Conservation (phyloP, 257 asterid species). For the Nyctanthes arbortristis region DNA sequence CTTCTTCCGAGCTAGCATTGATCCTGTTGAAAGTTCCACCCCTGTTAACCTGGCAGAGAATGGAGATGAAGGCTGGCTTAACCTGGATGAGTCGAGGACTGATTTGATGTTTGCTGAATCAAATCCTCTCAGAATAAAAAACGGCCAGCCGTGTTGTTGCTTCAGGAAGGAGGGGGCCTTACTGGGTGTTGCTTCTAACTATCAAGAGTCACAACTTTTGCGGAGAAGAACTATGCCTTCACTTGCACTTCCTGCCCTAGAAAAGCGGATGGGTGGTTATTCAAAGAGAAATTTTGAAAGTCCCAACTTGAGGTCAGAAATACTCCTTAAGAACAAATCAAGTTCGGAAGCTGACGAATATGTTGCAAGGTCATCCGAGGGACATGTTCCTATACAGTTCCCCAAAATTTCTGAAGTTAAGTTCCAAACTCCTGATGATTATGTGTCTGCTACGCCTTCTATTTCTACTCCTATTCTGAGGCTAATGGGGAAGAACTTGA, state of each 20-base stretch:
- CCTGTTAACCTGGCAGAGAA: slow-evolving; percentile 23
- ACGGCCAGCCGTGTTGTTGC: slow-evolving; percentile 62
- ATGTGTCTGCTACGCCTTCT: slow-evolving; percentile 56
- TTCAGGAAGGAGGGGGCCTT: slow-evolving; percentile 54
- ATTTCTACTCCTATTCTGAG: slow-evolving; percentile 70
- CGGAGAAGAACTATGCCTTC: slow-evolving; percentile 38
- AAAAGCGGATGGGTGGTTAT: slow-evolving; percentile 33
- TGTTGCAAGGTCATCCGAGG: slow-evolving; percentile 22
- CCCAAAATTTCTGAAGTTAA: slow-evolving; percentile 42
- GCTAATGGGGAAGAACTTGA: slow-evolving; percentile 89
- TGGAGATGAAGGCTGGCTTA: slow-evolving; percentile 24
- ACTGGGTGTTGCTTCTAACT: slow-evolving; percentile 32
- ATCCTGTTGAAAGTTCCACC: slow-evolving; percentile 26
- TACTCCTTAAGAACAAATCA: slow-evolving; percentile 23
- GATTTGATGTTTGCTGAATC: slow-evolving; percentile 25
- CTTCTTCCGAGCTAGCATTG: slow-evolving; percentile 29
- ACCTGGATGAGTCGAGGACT: slow-evolving; percentile 32
- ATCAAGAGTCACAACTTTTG: slow-evolving; percentile 50
- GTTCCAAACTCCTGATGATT: slow-evolving; percentile 34
- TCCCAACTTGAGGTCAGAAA: slow-evolving; percentile 29
- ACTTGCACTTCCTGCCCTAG: slow-evolving; percentile 30
- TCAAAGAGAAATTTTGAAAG: slow-evolving; percentile 19
- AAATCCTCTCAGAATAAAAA: slow-evolving; percentile 32
- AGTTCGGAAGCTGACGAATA: slow-evolving; percentile 28
- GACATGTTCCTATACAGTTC: slow-evolving; percentile 22